Evolutionary conservation across 768 basidiomycete genomes (phyloP), one percentile per base, ranked within the genome.

Genomic region (Thelephora ganbajun): DNA sequence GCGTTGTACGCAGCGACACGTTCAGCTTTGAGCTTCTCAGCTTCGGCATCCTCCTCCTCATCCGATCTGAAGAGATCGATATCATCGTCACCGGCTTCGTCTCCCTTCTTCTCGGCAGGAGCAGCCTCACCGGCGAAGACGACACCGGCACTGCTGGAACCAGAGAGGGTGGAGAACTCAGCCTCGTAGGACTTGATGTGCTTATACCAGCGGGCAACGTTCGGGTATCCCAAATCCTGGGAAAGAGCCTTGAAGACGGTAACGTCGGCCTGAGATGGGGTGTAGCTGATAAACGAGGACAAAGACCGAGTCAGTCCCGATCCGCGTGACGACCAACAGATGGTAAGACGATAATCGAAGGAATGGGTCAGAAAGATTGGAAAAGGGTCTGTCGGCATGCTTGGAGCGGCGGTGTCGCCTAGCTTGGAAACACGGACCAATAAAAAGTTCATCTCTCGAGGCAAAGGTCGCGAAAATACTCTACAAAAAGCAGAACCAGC

Each of bases 391-490:
- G 57, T 88, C 85, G 69, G 81, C 85, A 87, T 69, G 63, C 63
- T 74, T 70, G n/a, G 66, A 67, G 66, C 75, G 78, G 83, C 81
- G 85, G 76, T 84, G 82, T 89, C 84, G 79, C 83, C 77, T 79
- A 30, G 26, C 83, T 89, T 80, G 77, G 87, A 85, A 89, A 89
- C 86, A 88, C 87, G 87, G 86, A 90, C 87, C 88, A 73, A 56
- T 59, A 52, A 50, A 50, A 48, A 50, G 52, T 45, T 51, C 20
- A 51, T 55, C 49, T 49, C 52, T 54, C 35, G 43, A 33, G 30
- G 30, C 39, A 45, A 22, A 33, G 45, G 35, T 43, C 35, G 37
- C 36, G 44, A 43, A 33, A 30, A 4, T 30, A 30, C 26, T 9
- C 26, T 30, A 30, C 26, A 30, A 16, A 39, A 39, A 22, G 11